phyloP scores from a whole-genome alignment of 805 yeast species.

The Kluyveromyces dobzhanskii region DNA sequence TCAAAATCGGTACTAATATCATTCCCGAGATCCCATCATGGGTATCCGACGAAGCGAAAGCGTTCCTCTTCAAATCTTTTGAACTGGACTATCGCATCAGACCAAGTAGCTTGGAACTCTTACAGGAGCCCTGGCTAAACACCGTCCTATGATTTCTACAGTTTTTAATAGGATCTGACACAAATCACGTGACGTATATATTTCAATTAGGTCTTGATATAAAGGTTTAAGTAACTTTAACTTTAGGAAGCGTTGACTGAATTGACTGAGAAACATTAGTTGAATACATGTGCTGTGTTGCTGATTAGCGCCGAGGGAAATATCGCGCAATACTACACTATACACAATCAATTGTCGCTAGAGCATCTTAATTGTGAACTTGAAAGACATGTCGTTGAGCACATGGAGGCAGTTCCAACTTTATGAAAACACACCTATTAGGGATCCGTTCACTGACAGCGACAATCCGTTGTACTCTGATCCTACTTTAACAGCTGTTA shows the following conservation, averaged over 20 bases:
- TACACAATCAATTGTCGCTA: too few species aligned
- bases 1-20: constrained; percentile 80
- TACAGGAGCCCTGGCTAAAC: constrained; percentile 40
- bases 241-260: too few species aligned
- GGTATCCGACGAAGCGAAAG: constrained; percentile 59
- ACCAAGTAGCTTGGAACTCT: constrained; percentile 62
- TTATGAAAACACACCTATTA: constrained; percentile 73
- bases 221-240: too few species aligned
- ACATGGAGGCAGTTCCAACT: constrained; percentile 80
- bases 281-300: too few species aligned
- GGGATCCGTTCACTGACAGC: constrained; percentile 69
- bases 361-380: too few species aligned
- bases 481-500: constrained; percentile 56
- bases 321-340: too few species aligned
- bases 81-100: constrained; percentile 67
- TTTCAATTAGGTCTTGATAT: too few species aligned
- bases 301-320: too few species aligned
- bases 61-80: constrained; percentile 60
- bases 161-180: not conserved
- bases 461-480: constrained; percentile 69
- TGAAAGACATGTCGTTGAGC: constrained; percentile 17
- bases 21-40: constrained; percentile 73
- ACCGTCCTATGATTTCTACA: constrained; percentile 9
- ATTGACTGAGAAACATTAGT: too few species aligned
- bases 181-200: too few species aligned